phyloP scores from a whole-genome alignment of 2,329 filamentous ascomycete genomes.

The Claviceps citrina region DNA sequence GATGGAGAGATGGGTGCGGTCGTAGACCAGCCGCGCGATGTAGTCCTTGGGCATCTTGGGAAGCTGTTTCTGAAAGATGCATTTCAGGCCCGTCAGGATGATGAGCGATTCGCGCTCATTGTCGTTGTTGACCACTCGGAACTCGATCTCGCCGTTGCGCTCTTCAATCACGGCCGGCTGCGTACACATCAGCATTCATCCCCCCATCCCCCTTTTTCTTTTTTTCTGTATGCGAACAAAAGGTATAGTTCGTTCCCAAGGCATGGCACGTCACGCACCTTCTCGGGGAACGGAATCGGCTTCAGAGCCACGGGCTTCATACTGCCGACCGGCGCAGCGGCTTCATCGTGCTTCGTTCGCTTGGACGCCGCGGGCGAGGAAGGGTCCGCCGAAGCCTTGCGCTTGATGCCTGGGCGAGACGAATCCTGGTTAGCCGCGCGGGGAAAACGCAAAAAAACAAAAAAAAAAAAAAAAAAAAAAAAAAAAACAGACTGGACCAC shows the following conservation, averaged over 20 bases:
- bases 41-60: slow-evolving; percentile 99
- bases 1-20: slow-evolving; percentile 88
- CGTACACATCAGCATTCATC: too few species aligned
- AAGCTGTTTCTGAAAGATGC: slow-evolving; percentile 95
- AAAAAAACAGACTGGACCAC: too few species aligned
- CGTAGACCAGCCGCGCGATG: slow-evolving; percentile 92
- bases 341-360: slow-evolving; percentile 39
- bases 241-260: too few species aligned
- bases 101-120: slow-evolving; percentile 75
- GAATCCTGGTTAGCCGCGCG: background rate
- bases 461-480: too few species aligned
- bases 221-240: too few species aligned
- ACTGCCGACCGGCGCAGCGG: slow-evolving; percentile 16
- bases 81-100: slow-evolving; percentile 88
- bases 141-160: slow-evolving; percentile 85
- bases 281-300: slow-evolving; percentile 77
- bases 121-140: slow-evolving; percentile 96
- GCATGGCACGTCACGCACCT: slow-evolving; percentile 40
- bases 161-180: slow-evolving; percentile 43
- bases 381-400: slow-evolving; percentile 56
- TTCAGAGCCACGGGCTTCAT: slow-evolving; percentile 37
- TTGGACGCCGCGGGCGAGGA: slow-evolving; percentile 47
- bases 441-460: background rate
- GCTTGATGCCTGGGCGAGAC: slow-evolving; percentile 39
- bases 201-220: background rate